phyloP scores from a whole-genome alignment of 371 early-diverging fungal species.

The Mucor racemosus region DNA sequence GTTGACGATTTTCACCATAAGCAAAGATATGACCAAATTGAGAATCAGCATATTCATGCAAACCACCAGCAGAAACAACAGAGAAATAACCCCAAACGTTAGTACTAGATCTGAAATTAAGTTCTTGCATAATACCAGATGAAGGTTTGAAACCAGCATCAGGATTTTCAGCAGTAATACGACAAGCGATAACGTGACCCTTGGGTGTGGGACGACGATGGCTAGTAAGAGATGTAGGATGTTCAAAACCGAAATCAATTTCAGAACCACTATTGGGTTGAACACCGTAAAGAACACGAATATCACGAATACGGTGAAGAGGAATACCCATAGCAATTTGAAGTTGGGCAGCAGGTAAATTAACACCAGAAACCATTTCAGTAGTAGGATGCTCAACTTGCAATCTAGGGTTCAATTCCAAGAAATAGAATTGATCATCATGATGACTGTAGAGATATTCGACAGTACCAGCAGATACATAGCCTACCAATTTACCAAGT shows the following conservation, averaged over 20 bases:
- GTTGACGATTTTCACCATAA: constrained; percentile 94
- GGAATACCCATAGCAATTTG: constrained; percentile 99
- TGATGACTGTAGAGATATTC: constrained; percentile 95
- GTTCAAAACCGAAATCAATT: constrained; percentile 92
- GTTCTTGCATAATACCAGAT: constrained; percentile 93
- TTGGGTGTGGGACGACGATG: constrained; percentile 93
- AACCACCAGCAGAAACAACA: constrained; percentile 90
- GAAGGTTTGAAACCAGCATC: constrained; percentile 98
- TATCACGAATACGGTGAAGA: constrained; percentile 91
- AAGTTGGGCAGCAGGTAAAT: constrained; percentile 97
- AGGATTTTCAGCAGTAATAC: constrained; percentile 99
- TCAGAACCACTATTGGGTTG: constrained; percentile 81
- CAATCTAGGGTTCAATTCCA: constrained; percentile 98
- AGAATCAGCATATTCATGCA: constrained; percentile 98
- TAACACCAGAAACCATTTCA: constrained; percentile 98
- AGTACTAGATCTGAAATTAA: constrained; percentile 92
- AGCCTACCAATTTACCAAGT: constrained; percentile 93
- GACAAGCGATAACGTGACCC: constrained; percentile 97
- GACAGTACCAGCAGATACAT: constrained; percentile 97
- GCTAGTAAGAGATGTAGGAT: constrained; percentile 74
- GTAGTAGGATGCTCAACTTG: constrained; percentile 99
- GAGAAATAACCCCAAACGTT: constrained; percentile 99
- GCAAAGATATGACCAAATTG: constrained; percentile 99
- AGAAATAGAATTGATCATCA: constrained; percentile 90
- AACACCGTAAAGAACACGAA: constrained; percentile 92